Evolutionary conservation across 306 rosid genomes (phyloP).

Genomic region (Lablab purpureus): DNA sequence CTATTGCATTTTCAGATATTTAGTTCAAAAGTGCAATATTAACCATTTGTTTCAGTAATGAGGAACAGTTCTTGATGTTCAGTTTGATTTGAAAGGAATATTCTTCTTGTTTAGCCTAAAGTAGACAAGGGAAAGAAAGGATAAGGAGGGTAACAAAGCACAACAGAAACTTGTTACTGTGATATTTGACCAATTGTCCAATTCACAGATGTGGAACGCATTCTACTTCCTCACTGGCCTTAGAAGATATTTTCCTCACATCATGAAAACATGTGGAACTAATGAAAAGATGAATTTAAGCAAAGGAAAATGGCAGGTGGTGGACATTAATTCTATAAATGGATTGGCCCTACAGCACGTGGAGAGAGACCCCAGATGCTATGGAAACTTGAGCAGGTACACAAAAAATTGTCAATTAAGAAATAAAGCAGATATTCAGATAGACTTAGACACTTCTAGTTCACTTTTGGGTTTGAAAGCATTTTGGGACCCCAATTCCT

Average conservation of each 20-base stretch:
- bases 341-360: conserved; percentile 53
- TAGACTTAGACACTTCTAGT: conserved; percentile 36
- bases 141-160: neutral
- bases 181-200: conserved; percentile 2
- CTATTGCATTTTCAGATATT: neutral
- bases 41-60: neutral
- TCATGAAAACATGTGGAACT: conserved; percentile 23
- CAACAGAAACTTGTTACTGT: neutral
- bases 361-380: conserved; percentile 45
- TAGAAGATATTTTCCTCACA: conserved; percentile 14
- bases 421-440: conserved; percentile 16
- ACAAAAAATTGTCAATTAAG: neutral
- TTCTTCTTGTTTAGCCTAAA: neutral
- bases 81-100: neutral
- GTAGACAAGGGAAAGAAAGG: neutral
- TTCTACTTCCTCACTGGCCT: neutral
- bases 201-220: neutral
- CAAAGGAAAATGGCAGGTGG: conserved; percentile 8
- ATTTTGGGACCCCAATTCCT: conserved; percentile 33
- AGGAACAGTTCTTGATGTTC: conserved; percentile 19
- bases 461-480: conserved; percentile 45
- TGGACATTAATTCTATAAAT: conserved; percentile 2
- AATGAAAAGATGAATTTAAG: conserved; percentile 5
- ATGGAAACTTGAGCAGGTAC: conserved; percentile 10
- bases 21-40: neutral